A percentile compares a stretch with the other conserved stretches of the same genome.
Conservation (phyloP, 1,139 yeast genomes). For the Nakaseomyces glabratus region DNA sequence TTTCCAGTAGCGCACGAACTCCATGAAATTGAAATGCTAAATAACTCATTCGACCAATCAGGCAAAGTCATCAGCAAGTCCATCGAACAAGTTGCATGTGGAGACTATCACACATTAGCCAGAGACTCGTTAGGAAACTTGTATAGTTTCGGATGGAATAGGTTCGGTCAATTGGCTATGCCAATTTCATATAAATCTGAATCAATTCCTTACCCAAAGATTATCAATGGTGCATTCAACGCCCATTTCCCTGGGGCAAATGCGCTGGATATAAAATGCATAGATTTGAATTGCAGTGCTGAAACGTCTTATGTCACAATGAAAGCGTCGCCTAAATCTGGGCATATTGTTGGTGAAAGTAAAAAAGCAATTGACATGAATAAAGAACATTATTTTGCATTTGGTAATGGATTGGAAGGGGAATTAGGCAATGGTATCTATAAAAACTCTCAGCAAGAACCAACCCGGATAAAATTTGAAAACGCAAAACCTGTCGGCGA, state of each 20-base stretch:
- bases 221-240: slow-evolving; percentile 25
- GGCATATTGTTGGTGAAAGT: slow-evolving; percentile 9
- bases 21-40: slow-evolving; percentile 26
- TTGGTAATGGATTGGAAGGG: slow-evolving; percentile 85
- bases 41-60: slow-evolving; percentile 13
- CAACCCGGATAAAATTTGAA: slow-evolving; percentile 48
- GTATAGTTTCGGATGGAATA: slow-evolving; percentile 80
- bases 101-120: slow-evolving; percentile 64
- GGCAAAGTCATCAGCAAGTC: slow-evolving; percentile 35
- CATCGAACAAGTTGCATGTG: slow-evolving; percentile 59
- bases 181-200: slow-evolving; percentile 59
- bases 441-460: slow-evolving; percentile 63
- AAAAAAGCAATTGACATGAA: slow-evolving; percentile 10
- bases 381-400: slow-evolving; percentile 39
- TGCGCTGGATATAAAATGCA: slow-evolving; percentile 29
- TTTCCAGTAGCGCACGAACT: slow-evolving; percentile 20
- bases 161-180: slow-evolving; percentile 75
- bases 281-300: slow-evolving; percentile 56
- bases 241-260: slow-evolving; percentile 8
- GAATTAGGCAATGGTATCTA: slow-evolving; percentile 75
- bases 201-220: slow-evolving; percentile 58
- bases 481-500: slow-evolving; percentile 41
- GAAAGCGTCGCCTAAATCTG: slow-evolving; percentile 9
- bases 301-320: slow-evolving; percentile 53
- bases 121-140: slow-evolving; percentile 53